Evolutionary conservation across 805 yeast genomes (phyloP).

Genomic region (Kazachstania psychrophila): DNA sequence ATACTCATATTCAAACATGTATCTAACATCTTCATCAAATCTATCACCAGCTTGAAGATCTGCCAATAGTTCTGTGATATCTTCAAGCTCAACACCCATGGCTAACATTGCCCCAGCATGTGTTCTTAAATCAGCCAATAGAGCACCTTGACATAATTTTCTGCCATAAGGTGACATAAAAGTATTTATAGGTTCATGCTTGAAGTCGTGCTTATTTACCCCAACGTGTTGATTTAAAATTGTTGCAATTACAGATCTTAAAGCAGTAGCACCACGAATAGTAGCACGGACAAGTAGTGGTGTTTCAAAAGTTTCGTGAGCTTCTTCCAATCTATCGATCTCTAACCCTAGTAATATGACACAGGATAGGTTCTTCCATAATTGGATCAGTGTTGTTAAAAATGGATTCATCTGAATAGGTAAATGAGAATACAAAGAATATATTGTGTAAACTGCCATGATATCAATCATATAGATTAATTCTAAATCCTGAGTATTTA

Average conservation of each 20-base stretch:
- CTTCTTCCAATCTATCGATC: constrained; percentile 44
- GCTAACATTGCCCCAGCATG: constrained; percentile 49
- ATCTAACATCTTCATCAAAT: constrained; percentile 58
- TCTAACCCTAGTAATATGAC: constrained; percentile 52
- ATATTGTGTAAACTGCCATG: constrained; percentile 36
- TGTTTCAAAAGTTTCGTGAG: constrained; percentile 29
- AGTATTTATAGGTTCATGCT: constrained; percentile 47
- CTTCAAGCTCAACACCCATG: constrained; percentile 38
- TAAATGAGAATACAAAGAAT: constrained; percentile 33
- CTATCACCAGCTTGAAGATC: constrained; percentile 53
- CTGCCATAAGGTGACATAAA: constrained; percentile 64
- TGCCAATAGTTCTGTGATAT: constrained; percentile 44
- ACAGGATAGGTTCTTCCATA: constrained; percentile 61
- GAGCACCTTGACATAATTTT: constrained; percentile 48
- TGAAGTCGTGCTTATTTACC: constrained; percentile 43
- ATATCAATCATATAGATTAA: constrained; percentile 39
- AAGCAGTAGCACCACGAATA: constrained; percentile 54
- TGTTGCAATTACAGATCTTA: constrained; percentile 53
- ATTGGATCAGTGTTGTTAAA: constrained; percentile 42
- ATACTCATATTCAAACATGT: constrained; percentile 50
- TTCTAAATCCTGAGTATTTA: constrained; percentile 34
- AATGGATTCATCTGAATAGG: constrained; percentile 49
- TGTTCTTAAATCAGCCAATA: constrained; percentile 48
- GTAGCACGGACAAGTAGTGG: constrained; percentile 42
- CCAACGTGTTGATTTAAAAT: constrained; percentile 44